Evolutionary conservation across 2,329 filamentous ascomycete species (phyloP), one percentile per base, ranked within the genome.

Genomic region (Paecilomyces variotii): DNA sequence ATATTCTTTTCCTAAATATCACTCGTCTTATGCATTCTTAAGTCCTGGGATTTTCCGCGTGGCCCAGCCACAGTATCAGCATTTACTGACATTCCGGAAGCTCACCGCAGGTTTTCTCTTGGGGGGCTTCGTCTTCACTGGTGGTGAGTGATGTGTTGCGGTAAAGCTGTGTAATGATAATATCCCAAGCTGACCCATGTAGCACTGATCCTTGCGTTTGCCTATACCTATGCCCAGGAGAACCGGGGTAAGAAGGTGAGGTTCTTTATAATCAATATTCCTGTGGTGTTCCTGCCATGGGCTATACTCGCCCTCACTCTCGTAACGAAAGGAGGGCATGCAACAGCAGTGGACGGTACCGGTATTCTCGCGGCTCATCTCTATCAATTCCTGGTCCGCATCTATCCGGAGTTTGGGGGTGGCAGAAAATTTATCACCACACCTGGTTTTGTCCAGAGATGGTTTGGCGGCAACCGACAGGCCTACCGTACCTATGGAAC

Each of bases 361-460:
- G 94, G 94, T n/a, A 80, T 99, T 10, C 63, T 96, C 51, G 90
- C 92, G 11, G 92, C 92, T 3, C 94, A 99, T 72, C 69, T 94
- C 24, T 96, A 91, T 74, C 90, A 97, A 71, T 99, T 97, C 70
- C 74, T 97, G 55, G 91, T 89, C 1, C 84, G 90, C 54, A 82
- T 97, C 50, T 97, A 91, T 80, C 94, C 94, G 4, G 85, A 89
- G 57, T 94, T 94, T 70, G 93, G 91, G 32, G 89, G 90, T 58
- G 94, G 94, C 0, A 80, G 79, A 56, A 96, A 92, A 69, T 81
- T 87, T 54, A 80, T 97, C 35, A 79, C 81, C 12, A 94, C 91
- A 0, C 94, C 94, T 2, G 72, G 73, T 4, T 86, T 91, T 64
- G 75, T 97, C 59, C 85, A 84, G 60, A 81, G 82, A 57, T 82